Percentiles rank a stretch among this genome's conserved stretches.
Conservation (phyloP, 164 flowering plant genomes). For the Nymphaea colorata region DNA sequence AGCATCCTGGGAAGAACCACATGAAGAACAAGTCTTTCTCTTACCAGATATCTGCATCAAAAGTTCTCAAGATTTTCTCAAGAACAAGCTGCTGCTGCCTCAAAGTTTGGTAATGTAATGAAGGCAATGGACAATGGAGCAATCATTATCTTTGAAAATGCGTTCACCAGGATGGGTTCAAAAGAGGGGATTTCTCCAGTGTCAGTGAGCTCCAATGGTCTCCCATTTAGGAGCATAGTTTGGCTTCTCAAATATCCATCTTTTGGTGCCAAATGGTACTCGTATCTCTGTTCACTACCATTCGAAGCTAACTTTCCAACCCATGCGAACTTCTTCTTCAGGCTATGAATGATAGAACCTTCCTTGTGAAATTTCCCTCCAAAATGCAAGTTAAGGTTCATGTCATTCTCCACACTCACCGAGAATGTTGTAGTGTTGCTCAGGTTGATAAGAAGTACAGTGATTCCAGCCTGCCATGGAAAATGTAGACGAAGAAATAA, state of each 20-base stretch:
- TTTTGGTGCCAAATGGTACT: slow-evolving; percentile 27
- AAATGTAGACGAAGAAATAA: slow-evolving; percentile 3
- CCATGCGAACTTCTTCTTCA: slow-evolving; percentile 53
- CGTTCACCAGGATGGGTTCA: slow-evolving; percentile 23
- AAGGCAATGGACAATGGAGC: slow-evolving; percentile 50
- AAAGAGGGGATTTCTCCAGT: slow-evolving; percentile 36
- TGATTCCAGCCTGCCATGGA: slow-evolving; percentile 54
- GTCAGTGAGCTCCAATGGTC: slow-evolving; percentile 8
- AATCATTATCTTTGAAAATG: slow-evolving; percentile 24
- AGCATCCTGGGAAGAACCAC: no score
- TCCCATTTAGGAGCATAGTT: slow-evolving; percentile 35
- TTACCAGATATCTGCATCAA: no score
- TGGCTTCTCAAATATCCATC: slow-evolving; percentile 32
- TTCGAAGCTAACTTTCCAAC: slow-evolving; percentile 42
- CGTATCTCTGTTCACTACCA: slow-evolving; percentile 19
- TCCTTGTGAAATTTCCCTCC: slow-evolving; percentile 5
- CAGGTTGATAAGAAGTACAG: slow-evolving; percentile 69
- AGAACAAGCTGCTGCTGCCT: slow-evolving; percentile 33
- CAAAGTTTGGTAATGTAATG: slow-evolving; percentile 37
- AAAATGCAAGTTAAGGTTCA: slow-evolving; percentile 9
- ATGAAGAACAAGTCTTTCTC: no score
- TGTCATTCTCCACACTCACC: slow-evolving; percentile 19
- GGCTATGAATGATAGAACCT: slow-evolving; percentile 21
- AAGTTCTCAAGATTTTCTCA: neutral
- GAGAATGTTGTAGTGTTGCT: slow-evolving; percentile 48